Evolutionary conservation across 2,329 filamentous ascomycete genomes (phyloP), one percentile per base, ranked within the genome.

Genomic region (Penicillium freii): DNA sequence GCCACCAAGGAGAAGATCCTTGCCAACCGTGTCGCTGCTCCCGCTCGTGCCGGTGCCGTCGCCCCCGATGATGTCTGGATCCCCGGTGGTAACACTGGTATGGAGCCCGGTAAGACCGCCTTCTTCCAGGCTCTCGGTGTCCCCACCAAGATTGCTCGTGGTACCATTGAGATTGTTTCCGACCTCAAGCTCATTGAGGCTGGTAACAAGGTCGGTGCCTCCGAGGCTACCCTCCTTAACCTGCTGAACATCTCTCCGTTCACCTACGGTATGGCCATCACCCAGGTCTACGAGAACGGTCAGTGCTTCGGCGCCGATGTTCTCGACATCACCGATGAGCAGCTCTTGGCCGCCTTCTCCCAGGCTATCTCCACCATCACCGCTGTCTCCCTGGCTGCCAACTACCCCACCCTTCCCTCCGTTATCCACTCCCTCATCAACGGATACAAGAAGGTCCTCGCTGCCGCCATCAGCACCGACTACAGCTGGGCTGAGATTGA

Each of bases 111-210:
- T 81, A 99, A 99, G 90, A 99, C 94, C 76, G 97, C 94, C 78
- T 99, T 99, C 92, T 99, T 99, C 92, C 94, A 99, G 89, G 94
- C 94, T 75, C 94, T 99, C 82, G 93, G 93, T 91, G 92, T 99
- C 78, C 94, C 94, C 78, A 99, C 94, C 87, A 99, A 99, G 92
- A 99, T 99, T 83, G 94, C 94, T 78, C 94, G 94, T 96, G 95
- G 94, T 95, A 99, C 94, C 83, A 99, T 99, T 83, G 94, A 99
- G 91, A 99, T 99, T 78, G 97, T 92, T 66, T 84, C 88, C 73
- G 94, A 99, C 78, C 85, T 99, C 73, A 97, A 97, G 90, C 90
- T 99, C 80, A 89, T 97, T 75, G 92, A 96, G 85, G 86, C 91
- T 67, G 87, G 88, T 71, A 84, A 57, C 85, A 97, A 96, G 87